Conservation (phyloP, 495 filamentous ascomycete species). For the Clohesyomyces aquaticus region DNA sequence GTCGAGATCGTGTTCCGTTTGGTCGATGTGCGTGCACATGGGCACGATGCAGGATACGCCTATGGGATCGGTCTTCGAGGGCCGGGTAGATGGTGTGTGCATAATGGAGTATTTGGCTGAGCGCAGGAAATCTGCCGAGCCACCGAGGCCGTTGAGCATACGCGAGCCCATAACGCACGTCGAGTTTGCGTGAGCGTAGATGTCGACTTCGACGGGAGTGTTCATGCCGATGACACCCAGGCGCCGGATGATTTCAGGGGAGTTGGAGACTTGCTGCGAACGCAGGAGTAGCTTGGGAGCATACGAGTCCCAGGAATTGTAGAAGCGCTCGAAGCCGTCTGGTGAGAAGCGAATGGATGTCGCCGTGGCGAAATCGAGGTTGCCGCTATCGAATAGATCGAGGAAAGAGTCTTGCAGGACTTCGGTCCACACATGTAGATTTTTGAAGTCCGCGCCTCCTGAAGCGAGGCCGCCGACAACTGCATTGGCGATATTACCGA, state of each 20-base stretch:
- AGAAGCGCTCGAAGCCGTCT: slow-evolving; percentile 90
- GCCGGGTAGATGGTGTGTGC: slow-evolving; percentile 84
- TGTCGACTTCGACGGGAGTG: slow-evolving; percentile 91
- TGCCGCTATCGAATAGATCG: slow-evolving; percentile 88
- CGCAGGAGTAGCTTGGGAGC: slow-evolving; percentile 82
- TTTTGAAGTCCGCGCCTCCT: slow-evolving; percentile 75
- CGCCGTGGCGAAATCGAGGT: slow-evolving; percentile 88
- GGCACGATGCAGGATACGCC: slow-evolving; percentile 88
- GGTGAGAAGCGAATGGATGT: slow-evolving; percentile 92
- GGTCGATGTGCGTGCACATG: slow-evolving; percentile 91
- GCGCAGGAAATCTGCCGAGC: slow-evolving; percentile 86
- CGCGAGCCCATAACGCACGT: slow-evolving; percentile 89
- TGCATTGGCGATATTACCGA: slow-evolving; percentile 94
- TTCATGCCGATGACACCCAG: slow-evolving; percentile 94
- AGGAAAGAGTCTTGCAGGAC: slow-evolving; percentile 94
- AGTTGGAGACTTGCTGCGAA: slow-evolving; percentile 86
- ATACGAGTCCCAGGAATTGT: slow-evolving; percentile 81
- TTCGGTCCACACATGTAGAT: slow-evolving; percentile 92
- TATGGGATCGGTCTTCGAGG: slow-evolving; percentile 79
- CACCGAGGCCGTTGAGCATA: slow-evolving; percentile 91
- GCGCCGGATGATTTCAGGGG: slow-evolving; percentile 90
- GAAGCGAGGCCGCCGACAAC: slow-evolving; percentile 79
- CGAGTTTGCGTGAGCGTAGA: slow-evolving; percentile 91
- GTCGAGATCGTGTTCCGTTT: slow-evolving; percentile 90
- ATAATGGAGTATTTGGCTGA: slow-evolving; percentile 87